phyloP scores from a whole-genome alignment of 768 basidiomycete genomes.

The Amanita jacksonii region DNA sequence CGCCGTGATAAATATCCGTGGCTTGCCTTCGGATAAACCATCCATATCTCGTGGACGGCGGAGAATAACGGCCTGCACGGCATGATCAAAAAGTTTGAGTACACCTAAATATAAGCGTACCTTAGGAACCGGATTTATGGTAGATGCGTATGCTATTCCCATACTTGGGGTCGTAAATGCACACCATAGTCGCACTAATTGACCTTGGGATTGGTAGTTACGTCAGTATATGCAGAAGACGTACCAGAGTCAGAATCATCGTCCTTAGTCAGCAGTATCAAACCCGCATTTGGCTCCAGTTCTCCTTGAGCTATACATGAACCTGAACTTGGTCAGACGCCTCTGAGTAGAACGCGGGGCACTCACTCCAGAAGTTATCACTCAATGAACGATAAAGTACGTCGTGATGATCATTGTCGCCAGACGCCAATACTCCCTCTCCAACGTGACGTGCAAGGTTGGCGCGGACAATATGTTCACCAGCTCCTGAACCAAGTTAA shows the following conservation, averaged over 20 bases:
- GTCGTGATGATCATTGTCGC: conserved; percentile 46
- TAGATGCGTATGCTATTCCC: conserved; percentile 66
- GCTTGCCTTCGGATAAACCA: conserved; percentile 15
- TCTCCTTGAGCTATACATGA: conserved; percentile 30
- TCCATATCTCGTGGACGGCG: conserved; percentile 24
- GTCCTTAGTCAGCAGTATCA: conserved; percentile 48
- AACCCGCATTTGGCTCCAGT: conserved; percentile 44
- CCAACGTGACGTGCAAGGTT: conserved; percentile 48
- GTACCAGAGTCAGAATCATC: conserved; percentile 14
- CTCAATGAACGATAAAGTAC: conserved; percentile 36
- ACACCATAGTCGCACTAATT: conserved; percentile 68
- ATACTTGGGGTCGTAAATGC: conserved; percentile 78
- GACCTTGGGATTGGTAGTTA: background rate
- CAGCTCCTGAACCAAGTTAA: conserved; percentile 39
- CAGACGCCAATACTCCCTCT: conserved; percentile 25
- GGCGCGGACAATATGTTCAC: conserved; percentile 57
- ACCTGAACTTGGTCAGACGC: conserved; percentile 10
- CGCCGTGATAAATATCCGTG: conserved; percentile 49
- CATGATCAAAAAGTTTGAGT: background rate
- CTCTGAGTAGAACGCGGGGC: background rate
- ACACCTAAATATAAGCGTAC: conserved; percentile 23
- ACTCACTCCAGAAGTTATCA: conserved; percentile 43
- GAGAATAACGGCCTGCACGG: conserved; percentile 30
- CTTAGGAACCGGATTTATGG: conserved; percentile 44
- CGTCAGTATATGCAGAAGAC: background rate